Evolutionary conservation across 768 basidiomycete genomes (phyloP).

Genomic region (Xerocomus brunneocitrinus): DNA sequence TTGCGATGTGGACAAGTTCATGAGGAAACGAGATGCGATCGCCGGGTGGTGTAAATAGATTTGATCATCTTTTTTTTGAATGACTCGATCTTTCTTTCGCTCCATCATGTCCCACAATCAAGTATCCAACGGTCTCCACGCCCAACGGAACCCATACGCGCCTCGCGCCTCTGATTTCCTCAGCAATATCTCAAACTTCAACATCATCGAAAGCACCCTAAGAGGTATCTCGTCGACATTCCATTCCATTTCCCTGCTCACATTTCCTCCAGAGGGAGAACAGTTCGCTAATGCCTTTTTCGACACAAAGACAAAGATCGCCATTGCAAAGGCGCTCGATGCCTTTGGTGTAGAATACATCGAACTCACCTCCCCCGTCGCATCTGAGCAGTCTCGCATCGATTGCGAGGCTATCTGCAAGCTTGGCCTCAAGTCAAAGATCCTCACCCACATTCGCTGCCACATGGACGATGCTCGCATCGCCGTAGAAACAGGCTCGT

Average conservation of each 20-base stretch:
- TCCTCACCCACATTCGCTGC: slow-evolving; percentile 97
- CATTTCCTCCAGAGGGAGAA: slow-evolving; percentile 71
- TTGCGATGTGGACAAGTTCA: slow-evolving; percentile 69
- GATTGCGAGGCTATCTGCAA: slow-evolving; percentile 99
- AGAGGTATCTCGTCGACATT: slow-evolving; percentile 55
- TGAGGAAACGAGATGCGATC: slow-evolving; percentile 76
- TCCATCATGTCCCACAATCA: no score
- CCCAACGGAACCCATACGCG: slow-evolving; percentile 66
- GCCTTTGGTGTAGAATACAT: slow-evolving; percentile 99
- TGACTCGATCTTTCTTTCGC: slow-evolving; percentile 4
- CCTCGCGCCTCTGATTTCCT: slow-evolving; percentile 90
- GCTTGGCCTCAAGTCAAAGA: slow-evolving; percentile 93
- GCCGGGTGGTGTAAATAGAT: slow-evolving; percentile 48
- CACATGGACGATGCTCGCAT: slow-evolving; percentile 99
- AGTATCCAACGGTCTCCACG: no score
- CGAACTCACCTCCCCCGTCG: slow-evolving; percentile 96
- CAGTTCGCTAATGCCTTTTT: slow-evolving; percentile 99
- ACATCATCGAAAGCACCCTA: slow-evolving; percentile 95
- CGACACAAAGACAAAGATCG: slow-evolving; percentile 99
- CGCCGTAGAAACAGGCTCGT: slow-evolving; percentile 92
- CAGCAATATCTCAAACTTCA: slow-evolving; percentile 87
- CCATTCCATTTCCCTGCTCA: slow-evolving; percentile 7
- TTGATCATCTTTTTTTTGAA: no score
- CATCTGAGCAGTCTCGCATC: slow-evolving; percentile 88
- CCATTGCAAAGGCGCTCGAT: slow-evolving; percentile 93